Evolutionary conservation across 2,329 filamentous ascomycete genomes (phyloP).

Genomic region (Paraconiothyrium sp.): DNA sequence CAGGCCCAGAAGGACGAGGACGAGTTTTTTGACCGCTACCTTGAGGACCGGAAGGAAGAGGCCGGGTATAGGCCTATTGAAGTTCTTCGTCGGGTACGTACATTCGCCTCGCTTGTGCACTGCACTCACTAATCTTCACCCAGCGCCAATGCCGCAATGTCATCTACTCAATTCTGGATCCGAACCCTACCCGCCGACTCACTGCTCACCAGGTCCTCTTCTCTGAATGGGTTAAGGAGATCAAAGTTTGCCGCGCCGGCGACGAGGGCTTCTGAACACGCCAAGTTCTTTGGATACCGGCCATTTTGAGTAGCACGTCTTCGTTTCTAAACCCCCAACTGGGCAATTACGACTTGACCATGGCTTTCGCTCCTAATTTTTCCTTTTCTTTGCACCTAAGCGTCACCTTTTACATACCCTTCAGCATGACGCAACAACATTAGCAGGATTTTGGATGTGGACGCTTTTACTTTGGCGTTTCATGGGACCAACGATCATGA

Average conservation of each 20-base stretch:
- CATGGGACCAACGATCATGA: constrained; percentile 14
- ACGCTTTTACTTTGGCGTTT: constrained; percentile 34
- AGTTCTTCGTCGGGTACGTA: constrained; percentile 87
- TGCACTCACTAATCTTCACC: constrained; percentile 31
- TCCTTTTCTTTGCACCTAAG: constrained; percentile 39
- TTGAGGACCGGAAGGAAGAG: constrained; percentile 91
- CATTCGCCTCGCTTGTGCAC: constrained; percentile 16
- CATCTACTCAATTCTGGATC: constrained; percentile 97
- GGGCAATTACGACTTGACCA: not conserved
- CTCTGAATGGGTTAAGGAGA: constrained; percentile 98
- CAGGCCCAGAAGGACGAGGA: constrained; percentile 97
- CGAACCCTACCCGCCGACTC: constrained; percentile 89
- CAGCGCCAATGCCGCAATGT: constrained; percentile 97
- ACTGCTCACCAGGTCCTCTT: constrained; percentile 96
- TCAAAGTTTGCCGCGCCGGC: constrained; percentile 95
- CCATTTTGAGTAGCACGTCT: constrained; percentile 21
- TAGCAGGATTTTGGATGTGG: constrained; percentile 38
- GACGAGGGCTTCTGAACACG: constrained; percentile 83
- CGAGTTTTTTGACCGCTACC: constrained; percentile 94
- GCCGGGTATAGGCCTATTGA: constrained; percentile 97
- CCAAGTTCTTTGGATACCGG: not conserved
- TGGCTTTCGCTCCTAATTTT: constrained; percentile 25
- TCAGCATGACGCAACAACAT: constrained; percentile 47
- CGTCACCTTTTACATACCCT: constrained; percentile 49
- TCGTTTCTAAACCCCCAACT: constrained; percentile 2